phyloP scores from a whole-genome alignment of 768 basidiomycete species.

The Mycena leptocephala region DNA sequence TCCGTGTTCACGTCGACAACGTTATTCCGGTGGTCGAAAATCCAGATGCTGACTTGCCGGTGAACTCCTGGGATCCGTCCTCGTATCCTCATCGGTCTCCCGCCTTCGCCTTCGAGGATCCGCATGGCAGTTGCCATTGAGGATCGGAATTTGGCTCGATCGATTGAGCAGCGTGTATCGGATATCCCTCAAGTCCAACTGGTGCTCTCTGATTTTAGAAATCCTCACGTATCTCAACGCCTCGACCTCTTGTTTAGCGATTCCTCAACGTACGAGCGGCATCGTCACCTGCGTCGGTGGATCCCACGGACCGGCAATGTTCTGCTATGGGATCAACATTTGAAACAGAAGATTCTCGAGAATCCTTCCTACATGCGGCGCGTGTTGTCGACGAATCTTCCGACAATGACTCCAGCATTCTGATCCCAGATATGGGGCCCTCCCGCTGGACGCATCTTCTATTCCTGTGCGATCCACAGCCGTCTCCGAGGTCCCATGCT shows the following conservation, averaged over 20 bases:
- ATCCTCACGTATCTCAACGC: neutral
- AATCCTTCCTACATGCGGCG: neutral
- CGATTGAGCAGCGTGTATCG: neutral
- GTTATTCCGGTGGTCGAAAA: neutral
- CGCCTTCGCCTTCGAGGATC: neutral
- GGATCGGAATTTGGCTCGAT: neutral
- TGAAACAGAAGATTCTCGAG: neutral
- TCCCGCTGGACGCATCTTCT: neutral
- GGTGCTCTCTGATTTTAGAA: neutral
- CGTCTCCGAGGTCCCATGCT: too few relatives aligned
- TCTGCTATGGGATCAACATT: neutral
- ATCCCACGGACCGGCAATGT: neutral
- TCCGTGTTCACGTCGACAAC: neutral
- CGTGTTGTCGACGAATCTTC: neutral
- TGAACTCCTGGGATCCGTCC: neutral
- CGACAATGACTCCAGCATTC: neutral
- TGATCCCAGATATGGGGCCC: neutral
- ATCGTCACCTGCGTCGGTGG: slow-evolving; percentile 11
- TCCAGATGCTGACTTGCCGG: neutral
- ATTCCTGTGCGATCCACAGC: neutral
- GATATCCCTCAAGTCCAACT: neutral
- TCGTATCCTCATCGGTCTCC: neutral
- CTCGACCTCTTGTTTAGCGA: slow-evolving; percentile 5
- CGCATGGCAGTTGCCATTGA: slow-evolving; percentile 2
- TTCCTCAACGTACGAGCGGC: neutral